Base-by-base conservation (phyloP, 371 early-diverging fungal genomes). In the Circinella minor region DNA sequence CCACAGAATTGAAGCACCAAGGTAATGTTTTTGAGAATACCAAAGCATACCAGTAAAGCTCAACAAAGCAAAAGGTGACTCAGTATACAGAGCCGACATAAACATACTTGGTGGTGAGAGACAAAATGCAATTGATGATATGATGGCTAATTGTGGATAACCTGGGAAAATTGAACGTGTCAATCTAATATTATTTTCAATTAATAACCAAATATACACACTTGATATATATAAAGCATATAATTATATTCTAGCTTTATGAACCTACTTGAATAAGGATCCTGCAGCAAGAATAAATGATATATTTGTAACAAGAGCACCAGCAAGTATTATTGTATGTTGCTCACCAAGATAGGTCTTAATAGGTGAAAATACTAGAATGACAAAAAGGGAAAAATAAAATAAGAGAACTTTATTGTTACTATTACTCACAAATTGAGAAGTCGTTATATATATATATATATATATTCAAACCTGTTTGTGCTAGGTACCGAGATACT, bases 11-110 rank as follows among this genome's bases (percentile, higher is more conserved):
- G 80, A 66, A 3, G 81, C 81, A 10, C 51, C 57, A 36, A 65
- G 17, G 51, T 89, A 82, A 13, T 79, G 77, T 20, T 81, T 77
- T 34, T 79, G 72, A 0, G 76, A 77, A 14, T 83, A 72, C 59
- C 78, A 81, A 38, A 82, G 65, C 94, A 97, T 93, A 7, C 96
- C 96, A 0, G 81, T 73, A 74, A 98, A 96, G 1, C 89, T 85
- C 3, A 95, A 80, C 17, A 86, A 74, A 0, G 95, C 91, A 83
- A 96, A 98, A n/a, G 90, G 74, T 37, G 93, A 91, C 74, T 98
- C 98, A 0, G 97, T 90, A 71, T 96, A 93, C 20, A 95, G 83
- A 5, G 95, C 86, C 10, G 96, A 93, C 93, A 96, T 91, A 74
- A 98, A 96, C 69, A 93, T 85, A 5, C 90, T 85, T 2, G 95